phyloP scores from a whole-genome alignment of 352 stramenopile species.

The Phytophthora sp. region DNA sequence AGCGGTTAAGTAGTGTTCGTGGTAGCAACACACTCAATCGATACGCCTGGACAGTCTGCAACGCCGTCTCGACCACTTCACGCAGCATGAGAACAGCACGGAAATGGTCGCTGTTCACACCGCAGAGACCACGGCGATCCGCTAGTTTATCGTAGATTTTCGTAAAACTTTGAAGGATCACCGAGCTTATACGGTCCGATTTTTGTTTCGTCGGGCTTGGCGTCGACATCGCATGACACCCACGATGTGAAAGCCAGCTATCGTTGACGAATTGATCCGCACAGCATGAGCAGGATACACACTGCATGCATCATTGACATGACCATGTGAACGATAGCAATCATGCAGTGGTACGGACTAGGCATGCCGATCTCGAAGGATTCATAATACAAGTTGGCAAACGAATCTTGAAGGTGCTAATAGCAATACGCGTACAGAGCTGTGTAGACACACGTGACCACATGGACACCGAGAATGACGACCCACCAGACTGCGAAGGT shows the following conservation, averaged over 20 bases:
- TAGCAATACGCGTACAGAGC: conserved; percentile 18
- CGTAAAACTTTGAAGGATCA: conserved; percentile 13
- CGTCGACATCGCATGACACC: not conserved
- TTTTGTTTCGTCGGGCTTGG: conserved; percentile 3
- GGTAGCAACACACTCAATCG: conserved; percentile 36
- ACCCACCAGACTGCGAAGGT: conserved; percentile 15
- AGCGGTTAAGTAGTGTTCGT: conserved; percentile 34
- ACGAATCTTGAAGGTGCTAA: conserved; percentile 14
- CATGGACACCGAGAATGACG: conserved; percentile 10
- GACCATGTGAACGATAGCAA: conserved; percentile 25
- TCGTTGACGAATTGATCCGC: conserved; percentile 5
- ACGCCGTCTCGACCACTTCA: conserved; percentile 28
- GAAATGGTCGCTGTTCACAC: conserved; percentile 24
- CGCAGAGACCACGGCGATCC: conserved; percentile 17
- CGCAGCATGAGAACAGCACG: conserved; percentile 9
- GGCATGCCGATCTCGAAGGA: conserved; percentile 29
- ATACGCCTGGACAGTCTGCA: conserved; percentile 38
- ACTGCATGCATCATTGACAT: conserved; percentile 31
- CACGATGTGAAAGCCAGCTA: conserved; percentile 21
- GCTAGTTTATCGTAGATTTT: conserved; percentile 13
- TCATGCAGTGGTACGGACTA: conserved; percentile 19
- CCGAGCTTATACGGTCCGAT: conserved; percentile 7
- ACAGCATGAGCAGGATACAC: conserved; percentile 25
- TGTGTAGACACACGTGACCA: conserved; percentile 21
- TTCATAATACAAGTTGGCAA: conserved; percentile 21